A percentile compares a stretch with the other conserved stretches of the same genome.
phyloP scores from a whole-genome alignment of 2,329 filamentous ascomycete species.

The Colletotrichum kahawae region DNA sequence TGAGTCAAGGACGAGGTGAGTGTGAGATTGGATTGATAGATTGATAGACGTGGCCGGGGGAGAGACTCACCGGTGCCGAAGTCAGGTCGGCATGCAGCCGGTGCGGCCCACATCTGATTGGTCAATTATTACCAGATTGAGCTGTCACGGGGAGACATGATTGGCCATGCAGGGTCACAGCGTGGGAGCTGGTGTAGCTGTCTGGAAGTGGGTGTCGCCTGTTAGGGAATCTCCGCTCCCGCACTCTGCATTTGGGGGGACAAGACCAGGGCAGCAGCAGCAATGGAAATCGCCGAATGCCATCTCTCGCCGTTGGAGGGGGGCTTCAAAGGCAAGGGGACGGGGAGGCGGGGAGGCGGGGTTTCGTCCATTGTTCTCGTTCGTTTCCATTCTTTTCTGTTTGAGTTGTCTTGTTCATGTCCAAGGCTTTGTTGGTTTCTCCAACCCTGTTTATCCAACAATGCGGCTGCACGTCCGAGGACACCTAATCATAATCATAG shows the following conservation, averaged over 20 bases:
- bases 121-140: slow-evolving; percentile 11
- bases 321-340: neutral
- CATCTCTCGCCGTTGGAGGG: neutral
- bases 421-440: neutral
- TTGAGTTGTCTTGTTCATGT: neutral
- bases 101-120: slow-evolving; percentile 16
- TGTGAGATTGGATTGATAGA: neutral
- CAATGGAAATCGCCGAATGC: neutral
- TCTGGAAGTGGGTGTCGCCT: neutral
- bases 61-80: neutral
- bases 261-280: neutral
- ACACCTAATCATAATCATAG: neutral
- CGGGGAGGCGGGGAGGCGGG: neutral
- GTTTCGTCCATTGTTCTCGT: neutral
- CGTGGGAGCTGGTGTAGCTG: neutral
- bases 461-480: neutral
- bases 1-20: slow-evolving; percentile 13
- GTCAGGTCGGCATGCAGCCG: neutral
- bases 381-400: neutral
- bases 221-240: slow-evolving; percentile 21
- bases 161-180: neutral
- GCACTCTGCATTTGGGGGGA: neutral
- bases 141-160: neutral
- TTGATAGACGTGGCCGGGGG: neutral
- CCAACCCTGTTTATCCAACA: neutral